A percentile compares a stretch with the other conserved stretches of the same genome.
Conservation (phyloP, 2,329 filamentous ascomycete species). For the Xylariales sp. region DNA sequence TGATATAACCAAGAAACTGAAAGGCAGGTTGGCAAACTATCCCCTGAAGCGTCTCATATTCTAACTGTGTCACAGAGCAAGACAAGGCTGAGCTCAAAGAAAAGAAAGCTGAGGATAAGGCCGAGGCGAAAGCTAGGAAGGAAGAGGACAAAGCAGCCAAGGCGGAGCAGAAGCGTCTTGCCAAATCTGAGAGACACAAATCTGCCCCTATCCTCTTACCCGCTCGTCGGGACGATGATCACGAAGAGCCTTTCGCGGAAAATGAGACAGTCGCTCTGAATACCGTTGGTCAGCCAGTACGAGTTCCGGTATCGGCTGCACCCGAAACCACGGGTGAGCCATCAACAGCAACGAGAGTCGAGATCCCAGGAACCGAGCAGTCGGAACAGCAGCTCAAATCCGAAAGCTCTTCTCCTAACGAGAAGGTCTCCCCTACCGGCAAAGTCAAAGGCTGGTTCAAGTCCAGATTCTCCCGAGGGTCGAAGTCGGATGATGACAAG, state of each 20-base stretch:
- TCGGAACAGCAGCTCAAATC: conserved; percentile 14
- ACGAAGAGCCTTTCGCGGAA: conserved; percentile 15
- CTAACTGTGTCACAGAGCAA: conserved; percentile 31
- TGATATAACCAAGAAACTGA: conserved; percentile 49
- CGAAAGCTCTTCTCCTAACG: conserved; percentile 13
- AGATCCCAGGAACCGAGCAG: conserved; percentile 11
- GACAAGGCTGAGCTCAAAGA: conserved; percentile 43
- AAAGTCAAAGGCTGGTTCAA: conserved; percentile 51
- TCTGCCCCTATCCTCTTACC: conserved; percentile 25
- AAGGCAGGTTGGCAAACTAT: conserved; percentile 43
- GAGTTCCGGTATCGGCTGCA: conserved; percentile 8
- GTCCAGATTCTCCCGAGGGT: conserved; percentile 43
- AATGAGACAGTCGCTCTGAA: conserved; percentile 16
- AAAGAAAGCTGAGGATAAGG: conserved; percentile 46
- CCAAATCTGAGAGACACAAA: conserved; percentile 50
- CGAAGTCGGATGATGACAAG: conserved; percentile 34
- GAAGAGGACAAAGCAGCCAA: conserved; percentile 48
- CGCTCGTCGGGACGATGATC: conserved; percentile 4
- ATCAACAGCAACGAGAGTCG: not conserved
- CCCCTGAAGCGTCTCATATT: not conserved
- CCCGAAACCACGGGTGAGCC: conserved; percentile 7
- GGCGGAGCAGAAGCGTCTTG: conserved; percentile 46
- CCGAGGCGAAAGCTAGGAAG: conserved; percentile 30
- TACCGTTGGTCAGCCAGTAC: conserved; percentile 20
- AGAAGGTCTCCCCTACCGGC: conserved; percentile 13